Evolutionary conservation across 1,139 yeast species (phyloP).

Genomic region (Yamadazyma spencermartinsiae): DNA sequence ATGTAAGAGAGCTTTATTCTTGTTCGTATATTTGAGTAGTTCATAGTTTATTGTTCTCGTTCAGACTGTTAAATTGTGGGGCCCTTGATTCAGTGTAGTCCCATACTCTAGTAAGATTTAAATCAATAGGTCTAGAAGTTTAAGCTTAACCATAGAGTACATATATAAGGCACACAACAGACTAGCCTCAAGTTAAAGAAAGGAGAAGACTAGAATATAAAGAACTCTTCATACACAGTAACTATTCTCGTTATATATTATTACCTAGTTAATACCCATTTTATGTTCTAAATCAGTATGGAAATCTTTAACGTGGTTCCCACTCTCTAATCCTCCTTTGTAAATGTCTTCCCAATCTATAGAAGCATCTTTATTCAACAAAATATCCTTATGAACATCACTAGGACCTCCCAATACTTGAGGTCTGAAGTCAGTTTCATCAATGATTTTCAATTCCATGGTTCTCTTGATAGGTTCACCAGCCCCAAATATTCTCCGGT

Average conservation of each 20-base stretch:
- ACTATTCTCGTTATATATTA: neutral
- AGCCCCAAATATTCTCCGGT: constrained; percentile 84
- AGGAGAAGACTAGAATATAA: too few relatives aligned
- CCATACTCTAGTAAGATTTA: too few relatives aligned
- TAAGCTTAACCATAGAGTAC: too few relatives aligned
- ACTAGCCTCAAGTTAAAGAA: too few relatives aligned
- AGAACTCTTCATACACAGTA: too few relatives aligned
- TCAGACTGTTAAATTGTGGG: too few relatives aligned
- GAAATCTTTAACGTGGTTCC: constrained; percentile 46
- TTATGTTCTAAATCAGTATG: constrained; percentile 73
- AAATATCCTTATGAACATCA: constrained; percentile 71
- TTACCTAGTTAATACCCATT: constrained; percentile 41
- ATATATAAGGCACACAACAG: too few relatives aligned
- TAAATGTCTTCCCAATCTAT: constrained; percentile 96
- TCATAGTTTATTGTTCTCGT: too few relatives aligned
- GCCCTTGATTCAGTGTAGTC: too few relatives aligned
- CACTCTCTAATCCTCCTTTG: constrained; percentile 49
- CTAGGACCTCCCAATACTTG: constrained; percentile 54
- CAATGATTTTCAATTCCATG: constrained; percentile 81
- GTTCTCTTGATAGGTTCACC: constrained; percentile 91
- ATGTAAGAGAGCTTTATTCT: too few relatives aligned
- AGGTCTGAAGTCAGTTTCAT: constrained; percentile 73
- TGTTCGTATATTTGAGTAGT: too few relatives aligned
- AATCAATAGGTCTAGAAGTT: too few relatives aligned
- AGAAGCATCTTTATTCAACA: constrained; percentile 70